Evolutionary conservation across 305 asterid species (phyloP), one percentile per base, ranked within the genome.

Genomic region (Rubia balearica): DNA sequence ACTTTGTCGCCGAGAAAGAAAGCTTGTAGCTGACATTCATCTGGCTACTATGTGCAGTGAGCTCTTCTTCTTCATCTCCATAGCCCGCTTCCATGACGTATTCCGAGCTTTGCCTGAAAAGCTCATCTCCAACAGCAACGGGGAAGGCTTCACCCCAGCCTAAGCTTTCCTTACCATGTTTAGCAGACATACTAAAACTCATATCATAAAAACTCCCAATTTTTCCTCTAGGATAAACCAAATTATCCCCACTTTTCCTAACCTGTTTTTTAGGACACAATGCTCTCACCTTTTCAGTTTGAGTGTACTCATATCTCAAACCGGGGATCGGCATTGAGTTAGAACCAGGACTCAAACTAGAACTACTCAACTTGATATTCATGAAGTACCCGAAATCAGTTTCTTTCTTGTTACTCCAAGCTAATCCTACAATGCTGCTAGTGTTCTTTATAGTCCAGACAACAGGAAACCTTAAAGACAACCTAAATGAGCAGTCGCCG

Each of bases 81-180:
- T 61, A 5, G 68, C 38, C 4, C 36, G 19, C 7, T 14, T 45
- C 38, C 19, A 0, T 53, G 10, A 70, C 0, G 6, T 48, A 0
- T 12, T 5, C 21, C 6, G 0, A 3, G 16, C 48, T 46, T 40
- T 65, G 41, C n/a, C 63, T 61, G 53, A 17, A 81, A 3, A 71
- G 3, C 45, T 81, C 71, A 61, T 81, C 71, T 21, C 79, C 89
- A 14, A 84, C 85, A 56, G 62, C 75, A n/a, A 84, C 4, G 22
- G 91, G 95, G 0, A 10, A 3, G 7, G 82, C 86, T 75, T 22
- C 42, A n/a, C 91, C 95, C 91, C 87, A 78, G 40, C 76, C 76
- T 4, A 81, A 3, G 0, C 12, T 2, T 10, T 46, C 80, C 10
- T 73, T 74, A 1, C 74, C 65, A 60, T 67, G 71, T n/a, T 55